Conservation (phyloP, 2,329 filamentous ascomycete species). For the Periglandula ipomoeae region DNA sequence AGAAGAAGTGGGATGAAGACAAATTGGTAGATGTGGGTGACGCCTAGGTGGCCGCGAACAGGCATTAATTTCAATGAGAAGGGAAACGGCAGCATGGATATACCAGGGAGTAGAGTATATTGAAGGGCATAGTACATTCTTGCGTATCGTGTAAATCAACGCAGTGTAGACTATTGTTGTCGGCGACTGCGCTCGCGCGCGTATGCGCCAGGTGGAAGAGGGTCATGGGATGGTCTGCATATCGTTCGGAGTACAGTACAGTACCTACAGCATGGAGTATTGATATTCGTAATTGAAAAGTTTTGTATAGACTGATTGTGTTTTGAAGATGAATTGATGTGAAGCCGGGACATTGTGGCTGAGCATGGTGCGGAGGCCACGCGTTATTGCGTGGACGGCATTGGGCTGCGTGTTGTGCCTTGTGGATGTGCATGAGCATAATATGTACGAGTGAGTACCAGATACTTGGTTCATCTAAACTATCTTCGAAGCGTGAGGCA, state of each 20-base stretch:
- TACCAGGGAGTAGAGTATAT: not conserved
- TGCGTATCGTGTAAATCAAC: not conserved
- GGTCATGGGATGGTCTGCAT: not conserved
- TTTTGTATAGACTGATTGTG: not conserved
- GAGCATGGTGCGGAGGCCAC: no score
- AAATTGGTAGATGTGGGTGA: constrained; percentile 25
- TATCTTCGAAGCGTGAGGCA: no score
- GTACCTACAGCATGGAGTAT: not conserved
- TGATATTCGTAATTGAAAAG: not conserved
- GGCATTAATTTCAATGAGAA: not conserved
- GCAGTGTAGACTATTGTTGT: not conserved
- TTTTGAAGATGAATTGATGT: not conserved
- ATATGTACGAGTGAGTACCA: no score
- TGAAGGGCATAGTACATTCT: not conserved
- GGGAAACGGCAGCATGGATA: no score
- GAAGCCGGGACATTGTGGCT: no score
- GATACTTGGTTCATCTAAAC: no score
- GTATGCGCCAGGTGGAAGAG: constrained; percentile 6
- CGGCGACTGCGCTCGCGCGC: not conserved
- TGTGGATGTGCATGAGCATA: no score
- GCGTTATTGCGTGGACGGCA: no score
- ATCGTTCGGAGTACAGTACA: not conserved
- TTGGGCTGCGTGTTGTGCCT: no score
- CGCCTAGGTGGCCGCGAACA: not conserved
- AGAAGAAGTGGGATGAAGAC: constrained; percentile 40